Percentiles rank a stretch among this genome's conserved stretches.
Evolutionary conservation across 305 asterid genomes (phyloP).

Genomic region (Caryopteris hybrid): DNA sequence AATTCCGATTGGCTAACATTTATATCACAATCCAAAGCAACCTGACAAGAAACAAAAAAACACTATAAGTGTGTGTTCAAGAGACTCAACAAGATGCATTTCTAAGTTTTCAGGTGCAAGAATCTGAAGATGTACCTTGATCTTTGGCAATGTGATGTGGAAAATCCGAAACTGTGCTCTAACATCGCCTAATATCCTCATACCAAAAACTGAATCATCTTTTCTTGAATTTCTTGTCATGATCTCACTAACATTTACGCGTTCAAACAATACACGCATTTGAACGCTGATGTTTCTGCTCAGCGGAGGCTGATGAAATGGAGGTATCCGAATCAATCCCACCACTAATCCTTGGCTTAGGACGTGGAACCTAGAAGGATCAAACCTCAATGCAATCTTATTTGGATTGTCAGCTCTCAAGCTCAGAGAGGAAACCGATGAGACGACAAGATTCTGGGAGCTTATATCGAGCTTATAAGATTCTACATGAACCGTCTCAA

Average conservation of each 20-base stretch:
- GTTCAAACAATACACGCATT: slow-evolving; percentile 28
- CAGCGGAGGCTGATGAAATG: slow-evolving; percentile 60
- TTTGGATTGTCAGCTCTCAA: slow-evolving; percentile 51
- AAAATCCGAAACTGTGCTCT: slow-evolving; percentile 34
- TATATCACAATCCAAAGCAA: slow-evolving; percentile 65
- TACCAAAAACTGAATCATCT: slow-evolving; percentile 18
- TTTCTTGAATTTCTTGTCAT: slow-evolving; percentile 22
- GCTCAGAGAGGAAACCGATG: slow-evolving; percentile 37
- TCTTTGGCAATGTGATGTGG: slow-evolving; percentile 39
- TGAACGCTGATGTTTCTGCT: slow-evolving; percentile 46
- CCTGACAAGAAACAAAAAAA: slow-evolving; percentile 15
- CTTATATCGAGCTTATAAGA: slow-evolving; percentile 41
- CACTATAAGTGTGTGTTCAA: neutral
- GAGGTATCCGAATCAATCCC: slow-evolving; percentile 53
- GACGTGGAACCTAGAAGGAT: slow-evolving; percentile 39
- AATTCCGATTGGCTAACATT: slow-evolving; percentile 29
- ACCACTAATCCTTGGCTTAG: slow-evolving; percentile 49
- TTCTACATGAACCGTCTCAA: slow-evolving; percentile 37
- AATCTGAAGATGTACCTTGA: slow-evolving; percentile 53
- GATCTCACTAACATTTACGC: slow-evolving; percentile 41
- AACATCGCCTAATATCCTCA: slow-evolving; percentile 52
- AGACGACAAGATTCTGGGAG: slow-evolving; percentile 34
- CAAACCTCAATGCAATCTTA: slow-evolving; percentile 45
- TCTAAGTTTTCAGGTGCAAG: too few relatives aligned
- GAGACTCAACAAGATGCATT: too few relatives aligned